Base-by-base conservation (phyloP, 345 rosid genomes). In the Populus alba region DNA sequence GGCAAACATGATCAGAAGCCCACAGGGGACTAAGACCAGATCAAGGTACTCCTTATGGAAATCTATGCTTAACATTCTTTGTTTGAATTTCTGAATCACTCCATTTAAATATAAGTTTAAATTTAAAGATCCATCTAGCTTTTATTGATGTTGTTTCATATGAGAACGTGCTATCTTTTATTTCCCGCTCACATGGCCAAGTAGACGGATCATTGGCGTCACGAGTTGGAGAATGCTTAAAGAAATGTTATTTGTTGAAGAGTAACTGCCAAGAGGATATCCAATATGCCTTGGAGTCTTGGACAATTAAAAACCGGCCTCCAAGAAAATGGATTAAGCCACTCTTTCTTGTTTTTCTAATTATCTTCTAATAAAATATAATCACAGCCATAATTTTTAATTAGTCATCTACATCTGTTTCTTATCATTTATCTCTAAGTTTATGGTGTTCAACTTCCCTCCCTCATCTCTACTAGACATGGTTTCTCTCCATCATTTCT, bases 11-110 rank as follows among this genome's bases (percentile, higher is more conserved):
- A 80, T 33, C 31, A 70, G 61, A 49, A 83, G 66, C 55, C 88
- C 86, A 70, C 57, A 1, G 3, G 83, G 86, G 65, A 85, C 84
- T 77, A 81, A 71, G 70, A 83, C 12, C 68, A 80, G 20, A 68
- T 77, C 81, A 17, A 81, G 78, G 33, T 73, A 39, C 16, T 77
- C 80, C 57, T 45, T 73, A 18, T 53, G 73, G 62, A 81, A 66
- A 31, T 68, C 51, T 62, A 68, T 5, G 57, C 3, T 43, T 23
- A 37, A 33, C 47, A 20, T 63, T 37, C 18, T 47, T 66, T 33
- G 33, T 45, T 13, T 8, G 47, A 7, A 17, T 27, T 31, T 20
- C 33, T 67, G 15, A 7, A 10, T 3, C 47, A 43, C 31, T 45
- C 66, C 18, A 6, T 33, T 76, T 17, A 51, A 8, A 7, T 49